Evolutionary conservation across 257 asterid genomes (phyloP), one percentile per base, ranked within the genome.

Genomic region (Leptodermis oblonga): DNA sequence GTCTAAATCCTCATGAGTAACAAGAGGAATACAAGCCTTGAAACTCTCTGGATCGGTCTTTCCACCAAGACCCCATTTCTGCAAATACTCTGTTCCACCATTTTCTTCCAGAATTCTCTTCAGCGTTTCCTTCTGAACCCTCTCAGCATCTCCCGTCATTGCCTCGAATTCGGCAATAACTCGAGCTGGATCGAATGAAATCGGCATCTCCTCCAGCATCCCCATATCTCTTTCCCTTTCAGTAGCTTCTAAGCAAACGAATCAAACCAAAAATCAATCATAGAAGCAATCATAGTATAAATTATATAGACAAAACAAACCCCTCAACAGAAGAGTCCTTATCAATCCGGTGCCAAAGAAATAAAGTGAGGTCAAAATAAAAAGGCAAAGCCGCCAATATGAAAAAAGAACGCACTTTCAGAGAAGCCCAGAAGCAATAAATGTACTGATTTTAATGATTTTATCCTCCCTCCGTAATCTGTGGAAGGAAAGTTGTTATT

Each of bases 121-220:
- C 41, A 94, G 82, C 17, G 96, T 89, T 60, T 89, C 97, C 67
- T 66, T 70, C 83, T 94, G 99, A 73, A 89, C 84, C 59, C 81
- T 86, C 58, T 77, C 89, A 22, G 97, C 92, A 69, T 89, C 92
- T 42, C 12, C 75, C 0, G 98, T 81, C 79, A 91, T 62, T 23
- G 69, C 80, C 73, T 94, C 99, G 60, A 94, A 94, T 76, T 89
- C 94, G n/a, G 82, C 80, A 7, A 91, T 79, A 17, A 89, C 89
- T 36, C 64, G 82, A 22, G 85, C 90, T 30, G 89, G 79, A 78
- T 94, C 88, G 39, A 87, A 87, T 56, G 68, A 82, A 45, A 80
- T 85, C 43, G 81, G 89, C 85, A 72, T 83, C 80, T 79, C 83
- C 79, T 89, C 92, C 78, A 88, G 69, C 87, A 87, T 85, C 73